Percentiles rank a stretch among this genome's conserved stretches.
phyloP scores from a whole-genome alignment of 2,329 filamentous ascomycete species.

The Microdochium nivale region DNA sequence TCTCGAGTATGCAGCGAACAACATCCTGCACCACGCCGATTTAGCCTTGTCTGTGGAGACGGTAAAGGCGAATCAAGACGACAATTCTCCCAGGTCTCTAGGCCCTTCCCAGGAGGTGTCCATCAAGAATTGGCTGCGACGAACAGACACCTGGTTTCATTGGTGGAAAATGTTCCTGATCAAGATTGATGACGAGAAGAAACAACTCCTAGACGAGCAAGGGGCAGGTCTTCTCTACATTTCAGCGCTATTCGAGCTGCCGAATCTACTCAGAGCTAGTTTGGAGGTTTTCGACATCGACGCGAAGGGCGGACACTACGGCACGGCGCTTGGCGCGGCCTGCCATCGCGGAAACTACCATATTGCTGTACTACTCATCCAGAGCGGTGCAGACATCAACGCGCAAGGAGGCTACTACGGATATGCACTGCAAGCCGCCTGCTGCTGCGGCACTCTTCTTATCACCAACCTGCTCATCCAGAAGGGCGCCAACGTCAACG shows the following conservation, averaged over 20 bases:
- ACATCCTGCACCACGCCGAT: constrained; percentile 6
- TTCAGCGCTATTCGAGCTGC: neutral
- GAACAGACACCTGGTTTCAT: too few relatives aligned
- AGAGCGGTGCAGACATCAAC: neutral
- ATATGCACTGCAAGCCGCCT: neutral
- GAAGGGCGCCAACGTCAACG: neutral
- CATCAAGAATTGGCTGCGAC: neutral
- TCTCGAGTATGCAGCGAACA: constrained; percentile 3
- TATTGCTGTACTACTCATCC: neutral
- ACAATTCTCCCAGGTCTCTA: too few relatives aligned
- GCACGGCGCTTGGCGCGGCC: neutral
- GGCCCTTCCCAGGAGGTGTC: neutral
- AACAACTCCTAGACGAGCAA: too few relatives aligned
- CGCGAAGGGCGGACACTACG: neutral
- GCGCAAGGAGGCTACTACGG: neutral
- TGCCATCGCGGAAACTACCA: too few relatives aligned
- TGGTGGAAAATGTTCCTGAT: too few relatives aligned
- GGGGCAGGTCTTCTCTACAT: constrained; percentile 1
- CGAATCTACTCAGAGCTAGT: constrained; percentile 1
- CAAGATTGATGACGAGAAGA: too few relatives aligned
- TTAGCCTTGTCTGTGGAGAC: neutral
- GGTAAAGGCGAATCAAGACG: neutral
- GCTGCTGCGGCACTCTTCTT: neutral
- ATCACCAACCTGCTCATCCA: constrained; percentile 7
- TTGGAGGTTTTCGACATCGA: neutral